Percentiles rank a stretch among this genome's conserved stretches.
phyloP scores from a whole-genome alignment of 495 filamentous ascomycete genomes.

The Aeminium ludgeri region DNA sequence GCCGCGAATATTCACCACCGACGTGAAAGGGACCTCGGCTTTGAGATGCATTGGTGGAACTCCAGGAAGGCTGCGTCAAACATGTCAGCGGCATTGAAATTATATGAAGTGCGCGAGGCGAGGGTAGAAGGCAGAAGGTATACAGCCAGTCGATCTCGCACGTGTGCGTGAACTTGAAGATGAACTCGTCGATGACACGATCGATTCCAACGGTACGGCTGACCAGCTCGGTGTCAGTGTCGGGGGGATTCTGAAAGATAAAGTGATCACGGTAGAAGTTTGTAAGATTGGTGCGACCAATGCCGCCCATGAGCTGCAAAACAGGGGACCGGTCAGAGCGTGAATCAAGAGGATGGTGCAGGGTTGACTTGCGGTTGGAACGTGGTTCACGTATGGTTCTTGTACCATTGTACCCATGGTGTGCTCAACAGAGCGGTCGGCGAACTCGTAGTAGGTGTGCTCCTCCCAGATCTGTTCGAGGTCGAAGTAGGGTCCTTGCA shows the following conservation, averaged over 20 bases:
- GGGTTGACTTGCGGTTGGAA: slow-evolving; percentile 31
- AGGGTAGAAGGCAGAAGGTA: no score
- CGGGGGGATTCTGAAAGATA: slow-evolving; percentile 10
- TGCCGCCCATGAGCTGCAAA: slow-evolving; percentile 2
- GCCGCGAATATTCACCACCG: slow-evolving; percentile 9
- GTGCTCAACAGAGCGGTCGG: slow-evolving; percentile 32
- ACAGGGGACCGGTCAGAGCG: neutral
- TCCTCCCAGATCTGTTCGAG: slow-evolving; percentile 45
- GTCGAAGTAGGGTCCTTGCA: slow-evolving; percentile 39
- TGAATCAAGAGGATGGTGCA: neutral
- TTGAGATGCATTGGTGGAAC: slow-evolving; percentile 7
- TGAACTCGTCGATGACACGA: slow-evolving; percentile 13
- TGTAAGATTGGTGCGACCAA: slow-evolving; percentile 6
- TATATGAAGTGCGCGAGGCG: no score
- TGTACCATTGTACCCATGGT: slow-evolving; percentile 43
- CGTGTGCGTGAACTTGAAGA: slow-evolving; percentile 14
- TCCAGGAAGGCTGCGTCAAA: slow-evolving; percentile 6
- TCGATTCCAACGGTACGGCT: slow-evolving; percentile 13
- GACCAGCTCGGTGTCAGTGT: slow-evolving; percentile 11
- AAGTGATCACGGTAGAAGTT: slow-evolving; percentile 15
- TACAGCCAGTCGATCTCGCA: slow-evolving; percentile 15
- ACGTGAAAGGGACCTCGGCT: slow-evolving; percentile 8
- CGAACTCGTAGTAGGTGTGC: slow-evolving; percentile 39
- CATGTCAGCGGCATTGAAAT: slow-evolving; percentile 1
- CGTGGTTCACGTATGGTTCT: slow-evolving; percentile 43